phyloP scores from a whole-genome alignment of 495 filamentous ascomycete species.

The Apodospora peruviana region DNA sequence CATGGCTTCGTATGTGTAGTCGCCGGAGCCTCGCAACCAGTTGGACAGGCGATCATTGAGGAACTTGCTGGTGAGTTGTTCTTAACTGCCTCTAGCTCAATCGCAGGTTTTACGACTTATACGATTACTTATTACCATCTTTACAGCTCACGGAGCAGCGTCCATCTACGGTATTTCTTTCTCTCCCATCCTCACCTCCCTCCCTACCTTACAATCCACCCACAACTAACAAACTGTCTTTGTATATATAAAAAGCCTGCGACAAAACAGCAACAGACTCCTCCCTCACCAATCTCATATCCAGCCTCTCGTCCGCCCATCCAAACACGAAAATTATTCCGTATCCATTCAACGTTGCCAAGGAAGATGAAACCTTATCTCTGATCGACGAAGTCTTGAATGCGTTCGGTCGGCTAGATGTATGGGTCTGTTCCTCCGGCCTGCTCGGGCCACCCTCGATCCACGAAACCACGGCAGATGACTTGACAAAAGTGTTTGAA shows the following conservation, averaged over 20 bases:
- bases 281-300: slow-evolving; percentile 22
- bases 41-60: slow-evolving; percentile 51
- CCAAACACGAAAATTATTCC: slow-evolving; percentile 54
- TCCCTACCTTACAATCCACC: not conserved
- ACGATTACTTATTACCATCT: slow-evolving; percentile 3
- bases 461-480: slow-evolving; percentile 45
- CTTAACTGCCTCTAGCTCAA: not conserved
- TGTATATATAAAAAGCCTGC: slow-evolving; percentile 17
- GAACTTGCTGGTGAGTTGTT: slow-evolving; percentile 48
- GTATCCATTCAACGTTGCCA: slow-evolving; percentile 50
- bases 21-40: slow-evolving; percentile 51
- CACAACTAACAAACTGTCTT: not conserved
- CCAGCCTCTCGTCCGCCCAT: slow-evolving; percentile 27
- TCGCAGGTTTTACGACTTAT: not conserved
- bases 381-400: slow-evolving; percentile 59
- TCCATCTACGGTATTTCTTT: slow-evolving; percentile 49
- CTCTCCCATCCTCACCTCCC: not conserved
- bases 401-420: slow-evolving; percentile 52
- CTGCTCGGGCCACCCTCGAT: slow-evolving; percentile 53
- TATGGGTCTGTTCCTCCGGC: slow-evolving; percentile 53
- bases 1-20: slow-evolving; percentile 61
- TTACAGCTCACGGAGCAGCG: slow-evolving; percentile 54
- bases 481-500: slow-evolving; percentile 51
- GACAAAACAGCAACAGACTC: slow-evolving; percentile 19
- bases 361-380: slow-evolving; percentile 53